These are phyloP conservation scores for Pyricularia grisea DNA, from an alignment of 2,329 filamentous ascomycete species.

Conservation along the genomic window DNA sequence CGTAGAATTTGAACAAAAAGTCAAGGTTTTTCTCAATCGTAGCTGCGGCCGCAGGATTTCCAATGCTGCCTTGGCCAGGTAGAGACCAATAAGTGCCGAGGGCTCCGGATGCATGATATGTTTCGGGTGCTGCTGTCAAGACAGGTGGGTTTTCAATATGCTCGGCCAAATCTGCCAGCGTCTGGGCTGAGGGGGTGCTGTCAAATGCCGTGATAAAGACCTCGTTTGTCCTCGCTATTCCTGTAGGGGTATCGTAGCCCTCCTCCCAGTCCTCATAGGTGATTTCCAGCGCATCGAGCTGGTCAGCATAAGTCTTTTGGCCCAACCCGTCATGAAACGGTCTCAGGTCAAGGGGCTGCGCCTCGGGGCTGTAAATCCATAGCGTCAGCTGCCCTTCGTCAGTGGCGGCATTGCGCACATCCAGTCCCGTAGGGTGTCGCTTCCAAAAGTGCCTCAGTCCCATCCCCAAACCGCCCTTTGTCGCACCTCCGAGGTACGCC, in stretches of 20 bases:
- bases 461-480: slow-evolving; percentile 46
- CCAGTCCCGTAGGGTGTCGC: slow-evolving; percentile 48
- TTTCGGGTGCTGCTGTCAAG: slow-evolving; percentile 34
- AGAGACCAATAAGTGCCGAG: slow-evolving; percentile 46
- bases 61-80: slow-evolving; percentile 17
- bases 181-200: slow-evolving; percentile 38
- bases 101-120: slow-evolving; percentile 41
- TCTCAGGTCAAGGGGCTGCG: slow-evolving; percentile 44
- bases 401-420: slow-evolving; percentile 39
- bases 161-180: slow-evolving; percentile 17
- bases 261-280: slow-evolving; percentile 55
- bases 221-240: slow-evolving; percentile 49
- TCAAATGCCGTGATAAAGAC: slow-evolving; percentile 43
- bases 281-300: slow-evolving; percentile 47
- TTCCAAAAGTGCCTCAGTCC: slow-evolving; percentile 55
- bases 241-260: slow-evolving; percentile 45
- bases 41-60: slow-evolving; percentile 7
- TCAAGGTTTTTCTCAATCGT: slow-evolving; percentile 43
- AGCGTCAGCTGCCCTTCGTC: slow-evolving; percentile 43
- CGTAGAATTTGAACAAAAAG: slow-evolving; percentile 47
- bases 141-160: slow-evolving; percentile 42
- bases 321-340: slow-evolving; percentile 50
- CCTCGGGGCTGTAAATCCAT: slow-evolving; percentile 51
- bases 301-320: slow-evolving; percentile 42
- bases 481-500: slow-evolving; percentile 49